Base-by-base conservation (phyloP, 306 rosid genomes). In the Cucurbita ficifolia region DNA sequence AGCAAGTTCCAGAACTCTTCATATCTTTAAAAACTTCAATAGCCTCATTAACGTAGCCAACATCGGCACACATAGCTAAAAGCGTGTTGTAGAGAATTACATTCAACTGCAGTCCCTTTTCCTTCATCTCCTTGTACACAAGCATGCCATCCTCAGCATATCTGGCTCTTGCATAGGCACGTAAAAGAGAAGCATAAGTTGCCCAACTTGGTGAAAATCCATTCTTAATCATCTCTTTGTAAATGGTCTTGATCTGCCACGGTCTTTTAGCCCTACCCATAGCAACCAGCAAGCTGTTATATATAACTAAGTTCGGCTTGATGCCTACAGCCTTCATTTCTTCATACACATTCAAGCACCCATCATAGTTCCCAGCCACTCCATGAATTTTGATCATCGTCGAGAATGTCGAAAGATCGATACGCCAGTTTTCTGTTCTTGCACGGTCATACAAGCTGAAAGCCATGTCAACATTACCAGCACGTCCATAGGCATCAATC, bases 241-340 rank as follows among this genome's bases (percentile, higher is more conserved):
- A 81, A 79, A 91, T 82, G 63, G 71, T 76, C 84, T 89, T 88
- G n/a, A 83, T 89, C 76, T 87, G 91, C 88, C 83, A 81, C 4
- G 96, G 87, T 77, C 87, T 86, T 83, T 75, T 91, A 55, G 96
- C 96, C 75, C 79, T 84, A 65, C 88, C 89, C 91, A 91, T 85
- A 64, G 86, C 90, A 83, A 82, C 88, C 79, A 94, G 78, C 79
- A 94, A 72, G 80, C 84, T 79, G 72, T 94, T 90, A 81, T 84
- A 91, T 6, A 76, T 76, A 21, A 77, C 88, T 79, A 86, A 45
- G 18, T 79, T 89, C 6, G 90, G 85, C 78, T 81, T 88, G 61
- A 69, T 86, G 74, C 96, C 97, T 48, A 89, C 82, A 52, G 77
- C 86, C 82, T 88, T 89, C 97, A 93, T 93, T 76, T 93, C 98